Evolutionary conservation across 257 asterid genomes (phyloP), one percentile per base, ranked within the genome.

Genomic region (Cinchona pubescens): DNA sequence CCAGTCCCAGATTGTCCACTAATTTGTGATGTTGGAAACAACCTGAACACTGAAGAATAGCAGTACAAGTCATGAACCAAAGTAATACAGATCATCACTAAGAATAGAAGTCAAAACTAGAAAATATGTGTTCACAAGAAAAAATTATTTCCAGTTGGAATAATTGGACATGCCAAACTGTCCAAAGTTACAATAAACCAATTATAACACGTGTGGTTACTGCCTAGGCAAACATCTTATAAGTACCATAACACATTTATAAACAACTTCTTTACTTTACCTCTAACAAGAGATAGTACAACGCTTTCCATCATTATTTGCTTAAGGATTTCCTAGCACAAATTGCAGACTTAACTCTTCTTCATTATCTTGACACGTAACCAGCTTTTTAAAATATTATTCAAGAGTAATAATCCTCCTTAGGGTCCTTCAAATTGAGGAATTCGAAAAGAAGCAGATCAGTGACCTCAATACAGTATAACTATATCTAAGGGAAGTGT

Each of bases 1-100:
- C 93, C 74, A 92, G 92, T 59, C 94, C 97, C 59, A 92, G 99
- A 83, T 95, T 95, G 90, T 95, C 97, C 27, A 88, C 98, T 76
- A 95, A 81, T 87, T 87, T 91, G 90, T 95, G 97, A 87, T 92
- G 87, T 84, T 83, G 80, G 78, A 92, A 82, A 82, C 99, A 95
- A 53, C 99, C 96, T 71, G 97, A 75, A 81, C 99, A 95, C 98
- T 94, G 89, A 66, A 71, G 53, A 72, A 45, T 62, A 71, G 70
- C n/a, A 71, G 29, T 45, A 27, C 15, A 65, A 81, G 66, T 58
- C 30, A 30, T 62, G 40, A 73, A 62, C 32, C 27, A 61, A 8
- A 21, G 65, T 30, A 51, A 68, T 51, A 61, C 67, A 71, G 56
- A 69, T 7, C n/a, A n/a, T 19, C 16, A 56, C 30, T 51, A 9